Conservation (phyloP, 805 yeast species). For the Hanseniaspora guilliermondii region DNA sequence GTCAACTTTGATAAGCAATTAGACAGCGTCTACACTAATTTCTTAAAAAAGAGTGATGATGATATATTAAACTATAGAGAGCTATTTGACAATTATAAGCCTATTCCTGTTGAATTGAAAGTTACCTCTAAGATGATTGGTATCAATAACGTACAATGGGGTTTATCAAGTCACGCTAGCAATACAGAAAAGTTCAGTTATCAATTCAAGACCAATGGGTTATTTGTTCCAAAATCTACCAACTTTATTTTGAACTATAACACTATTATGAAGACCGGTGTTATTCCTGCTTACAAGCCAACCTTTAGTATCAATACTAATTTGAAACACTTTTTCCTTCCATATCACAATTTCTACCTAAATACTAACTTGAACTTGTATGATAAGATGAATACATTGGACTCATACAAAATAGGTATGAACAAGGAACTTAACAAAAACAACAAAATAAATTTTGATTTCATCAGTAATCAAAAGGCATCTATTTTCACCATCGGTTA, state of each 20-base stretch:
- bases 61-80: conserved; percentile 3
- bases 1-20: neutral
- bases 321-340: neutral
- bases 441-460: neutral
- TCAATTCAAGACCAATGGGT: neutral
- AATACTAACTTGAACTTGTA: neutral
- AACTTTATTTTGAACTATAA: neutral
- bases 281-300: neutral
- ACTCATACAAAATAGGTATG: conserved; percentile 1
- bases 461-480: neutral
- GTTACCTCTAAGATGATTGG: neutral
- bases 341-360: conserved; percentile 1
- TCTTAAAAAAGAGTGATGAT: neutral
- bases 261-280: neutral
- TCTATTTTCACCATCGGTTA: neutral
- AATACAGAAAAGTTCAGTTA: neutral
- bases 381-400: neutral
- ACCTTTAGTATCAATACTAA: neutral
- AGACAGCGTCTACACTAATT: neutral
- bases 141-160: neutral
- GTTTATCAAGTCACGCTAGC: neutral
- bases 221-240: neutral
- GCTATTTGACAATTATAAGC: conserved; percentile 1
- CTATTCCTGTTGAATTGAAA: conserved; percentile 10
- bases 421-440: conserved; percentile 2